These are phyloP conservation scores for Wickerhamomyces chambardii DNA, from an alignment of 805 yeast genomes.

Conservation along the genomic window DNA sequence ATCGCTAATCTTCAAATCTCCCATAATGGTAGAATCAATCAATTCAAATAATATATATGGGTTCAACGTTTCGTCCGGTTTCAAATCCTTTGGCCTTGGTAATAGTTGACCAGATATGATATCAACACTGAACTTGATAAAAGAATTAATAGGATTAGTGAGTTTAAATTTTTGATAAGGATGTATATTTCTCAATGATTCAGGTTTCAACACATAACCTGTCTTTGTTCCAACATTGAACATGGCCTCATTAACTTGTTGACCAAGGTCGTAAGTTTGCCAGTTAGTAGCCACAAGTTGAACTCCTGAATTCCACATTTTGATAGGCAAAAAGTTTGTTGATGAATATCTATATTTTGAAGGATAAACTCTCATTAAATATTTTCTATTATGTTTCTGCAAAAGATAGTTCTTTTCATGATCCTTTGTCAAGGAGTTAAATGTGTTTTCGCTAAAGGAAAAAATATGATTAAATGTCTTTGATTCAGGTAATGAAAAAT, in stretches of 20 bases:
- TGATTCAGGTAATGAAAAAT: slow-evolving; percentile 81
- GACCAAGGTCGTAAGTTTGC: slow-evolving; percentile 89
- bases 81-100: slow-evolving; percentile 55
- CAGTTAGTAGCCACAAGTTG: slow-evolving; percentile 97
- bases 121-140: slow-evolving; percentile 24
- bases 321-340: slow-evolving; percentile 71
- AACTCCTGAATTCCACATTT: slow-evolving; percentile 77
- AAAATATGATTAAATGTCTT: slow-evolving; percentile 76
- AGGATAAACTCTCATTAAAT: slow-evolving; percentile 82
- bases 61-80: slow-evolving; percentile 35
- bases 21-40: slow-evolving; percentile 30
- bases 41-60: slow-evolving; percentile 59
- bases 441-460: slow-evolving; percentile 71
- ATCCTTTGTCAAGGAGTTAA: slow-evolving; percentile 58
- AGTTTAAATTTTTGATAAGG: slow-evolving; percentile 13
- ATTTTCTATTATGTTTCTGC: slow-evolving; percentile 68
- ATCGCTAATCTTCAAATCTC: slow-evolving; percentile 5
- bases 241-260: slow-evolving; percentile 80
- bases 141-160: slow-evolving; percentile 2
- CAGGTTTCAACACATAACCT: slow-evolving; percentile 82
- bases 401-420: slow-evolving; percentile 43
- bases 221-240: slow-evolving; percentile 48
- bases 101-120: slow-evolving; percentile 80
- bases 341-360: slow-evolving; percentile 70
- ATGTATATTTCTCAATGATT: slow-evolving; percentile 21